Evolutionary conservation across 371 early-diverging fungal genomes (phyloP).

Genomic region (Haplosporangium sp.): DNA sequence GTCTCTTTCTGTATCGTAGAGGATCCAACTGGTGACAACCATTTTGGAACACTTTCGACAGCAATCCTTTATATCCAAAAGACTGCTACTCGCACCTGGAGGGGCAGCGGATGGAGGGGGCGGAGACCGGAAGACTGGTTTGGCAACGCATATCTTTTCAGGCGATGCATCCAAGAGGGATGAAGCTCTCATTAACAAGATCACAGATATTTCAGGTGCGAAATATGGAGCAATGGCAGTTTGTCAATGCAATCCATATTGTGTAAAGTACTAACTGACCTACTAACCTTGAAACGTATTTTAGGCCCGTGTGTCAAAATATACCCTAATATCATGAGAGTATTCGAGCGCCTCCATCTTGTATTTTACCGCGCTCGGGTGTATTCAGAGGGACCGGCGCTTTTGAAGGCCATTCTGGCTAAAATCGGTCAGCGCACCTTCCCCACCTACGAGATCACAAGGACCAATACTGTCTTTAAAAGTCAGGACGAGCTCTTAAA

Average conservation of each 20-base stretch:
- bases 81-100: slow-evolving; percentile 37
- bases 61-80: slow-evolving; percentile 42
- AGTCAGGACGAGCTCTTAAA: slow-evolving; percentile 63
- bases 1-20: slow-evolving; percentile 1
- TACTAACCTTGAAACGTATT: too few relatives aligned
- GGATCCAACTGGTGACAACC: slow-evolving; percentile 11
- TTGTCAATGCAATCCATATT: not conserved
- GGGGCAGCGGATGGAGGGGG: slow-evolving; percentile 19
- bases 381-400: slow-evolving; percentile 48
- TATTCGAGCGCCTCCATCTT: slow-evolving; percentile 64
- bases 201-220: slow-evolving; percentile 54
- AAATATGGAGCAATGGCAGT: too few relatives aligned
- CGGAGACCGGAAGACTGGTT: slow-evolving; percentile 22
- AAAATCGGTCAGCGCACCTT: slow-evolving; percentile 66
- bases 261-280: too few relatives aligned
- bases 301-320: slow-evolving; percentile 59
- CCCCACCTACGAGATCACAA: slow-evolving; percentile 62
- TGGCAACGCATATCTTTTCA: slow-evolving; percentile 37
- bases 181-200: slow-evolving; percentile 45
- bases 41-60: slow-evolving; percentile 50
- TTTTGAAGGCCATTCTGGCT: slow-evolving; percentile 67
- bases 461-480: slow-evolving; percentile 65
- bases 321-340: slow-evolving; percentile 24
- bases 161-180: slow-evolving; percentile 32
- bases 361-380: slow-evolving; percentile 62